Evolutionary conservation across 2,329 filamentous ascomycete genomes (phyloP).

Genomic region (Apiospora kogelbergensis): DNA sequence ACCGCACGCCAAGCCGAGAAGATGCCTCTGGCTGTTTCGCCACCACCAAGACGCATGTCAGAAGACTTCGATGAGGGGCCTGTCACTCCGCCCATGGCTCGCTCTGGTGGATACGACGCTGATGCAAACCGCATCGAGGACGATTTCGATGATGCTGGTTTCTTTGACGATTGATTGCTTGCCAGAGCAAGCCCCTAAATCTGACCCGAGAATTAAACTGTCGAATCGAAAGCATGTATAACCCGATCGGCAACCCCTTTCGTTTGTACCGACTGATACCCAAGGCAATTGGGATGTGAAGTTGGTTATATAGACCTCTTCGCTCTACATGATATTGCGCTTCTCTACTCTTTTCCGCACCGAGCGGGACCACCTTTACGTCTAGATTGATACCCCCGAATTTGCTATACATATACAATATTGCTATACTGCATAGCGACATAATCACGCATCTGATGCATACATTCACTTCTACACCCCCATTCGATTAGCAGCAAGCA

Average conservation of each 20-base stretch:
- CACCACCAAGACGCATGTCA: conserved; percentile 37
- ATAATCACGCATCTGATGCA: conserved; percentile 10
- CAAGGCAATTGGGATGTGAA: not conserved
- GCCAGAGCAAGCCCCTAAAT: not conserved
- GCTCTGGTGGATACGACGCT: conserved; percentile 56
- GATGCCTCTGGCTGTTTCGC: conserved; percentile 39
- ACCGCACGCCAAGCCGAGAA: conserved; percentile 40
- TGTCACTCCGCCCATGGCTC: conserved; percentile 64
- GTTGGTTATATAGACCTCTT: conserved; percentile 6
- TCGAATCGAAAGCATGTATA: not conserved
- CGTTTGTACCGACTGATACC: conserved; percentile 5
- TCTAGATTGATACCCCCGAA: conserved; percentile 11
- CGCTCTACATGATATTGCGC: not conserved
- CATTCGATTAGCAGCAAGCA: not conserved
- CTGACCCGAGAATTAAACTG: not conserved
- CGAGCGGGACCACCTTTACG: conserved; percentile 4
- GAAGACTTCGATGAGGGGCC: conserved; percentile 39
- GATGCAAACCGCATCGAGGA: conserved; percentile 53
- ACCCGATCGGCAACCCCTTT: conserved; percentile 6
- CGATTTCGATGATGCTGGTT: conserved; percentile 60
- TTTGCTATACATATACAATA: conserved; percentile 8
- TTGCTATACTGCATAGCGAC: conserved; percentile 9
- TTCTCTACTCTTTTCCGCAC: not conserved
- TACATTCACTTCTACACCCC: not conserved
- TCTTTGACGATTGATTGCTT: conserved; percentile 48